Evolutionary conservation across 257 asterid species (phyloP).

Genomic region (Ocimum tenuiflorum): DNA sequence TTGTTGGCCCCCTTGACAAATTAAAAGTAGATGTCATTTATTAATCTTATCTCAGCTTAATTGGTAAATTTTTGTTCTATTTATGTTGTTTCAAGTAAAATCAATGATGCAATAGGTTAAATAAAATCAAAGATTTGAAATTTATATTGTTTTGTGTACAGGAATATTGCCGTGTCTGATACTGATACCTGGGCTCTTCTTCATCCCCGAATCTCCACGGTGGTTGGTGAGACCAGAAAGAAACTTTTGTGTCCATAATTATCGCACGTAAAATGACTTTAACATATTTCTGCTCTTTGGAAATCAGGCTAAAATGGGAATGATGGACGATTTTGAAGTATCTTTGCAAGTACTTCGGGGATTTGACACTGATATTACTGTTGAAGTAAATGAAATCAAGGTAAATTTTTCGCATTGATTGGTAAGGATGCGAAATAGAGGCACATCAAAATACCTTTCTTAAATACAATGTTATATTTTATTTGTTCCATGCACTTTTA

Average conservation of each 20-base stretch:
- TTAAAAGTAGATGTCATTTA: not conserved
- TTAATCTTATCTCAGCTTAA: not conserved
- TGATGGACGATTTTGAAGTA: constrained; percentile 84
- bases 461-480: not conserved
- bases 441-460: not conserved
- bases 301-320: constrained; percentile 88
- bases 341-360: constrained; percentile 95
- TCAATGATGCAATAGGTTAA: not conserved
- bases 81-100: not conserved
- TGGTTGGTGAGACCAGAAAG: constrained; percentile 78
- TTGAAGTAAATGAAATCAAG: constrained; percentile 83
- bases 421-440: not conserved
- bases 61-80: not conserved
- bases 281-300: constrained; percentile 14
- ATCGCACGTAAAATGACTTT: constrained; percentile 9
- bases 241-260: not conserved
- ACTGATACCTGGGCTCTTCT: constrained; percentile 53
- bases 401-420: constrained; percentile 21
- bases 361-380: constrained; percentile 76
- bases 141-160: constrained; percentile 17
- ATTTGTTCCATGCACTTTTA: not conserved
- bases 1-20: not conserved
- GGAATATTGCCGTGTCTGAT: constrained; percentile 48
- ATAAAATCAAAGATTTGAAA: not conserved
- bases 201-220: constrained; percentile 82